A percentile compares a stretch with the other conserved stretches of the same genome.
phyloP scores from a whole-genome alignment of 306 rosid species.

The Pyrus bretschneideri region DNA sequence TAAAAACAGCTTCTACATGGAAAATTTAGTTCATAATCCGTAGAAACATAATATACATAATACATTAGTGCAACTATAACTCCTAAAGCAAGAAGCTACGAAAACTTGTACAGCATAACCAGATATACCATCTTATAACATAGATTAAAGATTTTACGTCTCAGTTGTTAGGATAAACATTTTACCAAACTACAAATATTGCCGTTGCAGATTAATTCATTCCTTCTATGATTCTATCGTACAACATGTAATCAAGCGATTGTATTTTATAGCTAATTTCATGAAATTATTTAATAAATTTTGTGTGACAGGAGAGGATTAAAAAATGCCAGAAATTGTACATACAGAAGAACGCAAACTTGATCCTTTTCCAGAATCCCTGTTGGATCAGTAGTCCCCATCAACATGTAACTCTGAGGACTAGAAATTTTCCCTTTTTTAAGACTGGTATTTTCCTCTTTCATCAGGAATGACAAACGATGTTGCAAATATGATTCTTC shows the following conservation, averaged over 20 bases:
- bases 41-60: not conserved
- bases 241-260: not conserved
- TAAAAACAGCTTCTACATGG: not conserved
- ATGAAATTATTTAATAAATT: not conserved
- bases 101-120: not conserved
- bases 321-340: not conserved
- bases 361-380: conserved; percentile 35
- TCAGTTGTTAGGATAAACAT: no score
- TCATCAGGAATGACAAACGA: conserved; percentile 33
- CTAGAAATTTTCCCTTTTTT: conserved; percentile 43
- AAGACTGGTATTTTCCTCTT: conserved; percentile 38
- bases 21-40: not conserved
- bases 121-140: no score
- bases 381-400: conserved; percentile 90
- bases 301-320: not conserved
- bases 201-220: not conserved
- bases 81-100: not conserved
- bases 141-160: no score
- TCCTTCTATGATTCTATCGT: not conserved
- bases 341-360: conserved; percentile 79
- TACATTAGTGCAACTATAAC: not conserved
- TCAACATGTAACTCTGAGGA: conserved; percentile 50
- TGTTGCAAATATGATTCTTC: conserved; percentile 60
- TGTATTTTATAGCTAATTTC: not conserved
- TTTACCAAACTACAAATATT: not conserved